Base-by-base conservation (phyloP, 345 rosid genomes). In the Lepidium africanum region DNA sequence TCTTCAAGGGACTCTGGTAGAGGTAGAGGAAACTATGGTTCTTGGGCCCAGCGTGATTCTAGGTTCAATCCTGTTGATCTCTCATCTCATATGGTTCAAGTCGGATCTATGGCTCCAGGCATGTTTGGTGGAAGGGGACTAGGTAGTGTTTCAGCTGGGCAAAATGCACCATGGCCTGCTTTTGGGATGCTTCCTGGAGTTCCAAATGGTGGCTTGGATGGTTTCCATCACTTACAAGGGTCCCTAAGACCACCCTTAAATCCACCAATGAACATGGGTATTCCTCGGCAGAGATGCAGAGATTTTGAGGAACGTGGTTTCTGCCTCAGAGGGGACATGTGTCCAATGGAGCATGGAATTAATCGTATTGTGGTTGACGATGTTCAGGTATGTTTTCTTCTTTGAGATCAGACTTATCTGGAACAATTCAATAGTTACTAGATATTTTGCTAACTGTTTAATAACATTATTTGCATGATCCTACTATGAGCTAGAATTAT, bases 321-420 rank as follows among this genome's bases (percentile, higher is more conserved):
- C 83, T 94, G 99, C 82, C 81, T 94, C 39, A 85, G 96, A 86
- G 97, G 99, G 45, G 99, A 91, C 78, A 91, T 94, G 89, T 94
- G 97, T 79, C 99, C 96, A 7, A 89, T 94, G 99, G 99, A 94
- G 91, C 99, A 94, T 85, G 99, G 99, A 66, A 83, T 94, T 61
- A 94, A 94, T 82, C 96, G 89, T 37, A 94, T 94, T 72, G 99
- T 91, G 67, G 86, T 94, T 75, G 97, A 94, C 59, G 97, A 94
- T 78, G 97, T 94, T 67, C 99, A 91, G 96, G 99, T 94, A 76
- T 74, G 70, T 47, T 61, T 38, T 67, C 64, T 54, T 38, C 59
- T 61, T 39, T 41, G 19, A 23, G 14, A 14, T 60, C 11, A 2
- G 39, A 11, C 14, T 36, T 56, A 47, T 64, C 30, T 19, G 23